Evolutionary conservation across 2,329 filamentous ascomycete genomes (phyloP).

Genomic region (Cladosporium sp.): DNA sequence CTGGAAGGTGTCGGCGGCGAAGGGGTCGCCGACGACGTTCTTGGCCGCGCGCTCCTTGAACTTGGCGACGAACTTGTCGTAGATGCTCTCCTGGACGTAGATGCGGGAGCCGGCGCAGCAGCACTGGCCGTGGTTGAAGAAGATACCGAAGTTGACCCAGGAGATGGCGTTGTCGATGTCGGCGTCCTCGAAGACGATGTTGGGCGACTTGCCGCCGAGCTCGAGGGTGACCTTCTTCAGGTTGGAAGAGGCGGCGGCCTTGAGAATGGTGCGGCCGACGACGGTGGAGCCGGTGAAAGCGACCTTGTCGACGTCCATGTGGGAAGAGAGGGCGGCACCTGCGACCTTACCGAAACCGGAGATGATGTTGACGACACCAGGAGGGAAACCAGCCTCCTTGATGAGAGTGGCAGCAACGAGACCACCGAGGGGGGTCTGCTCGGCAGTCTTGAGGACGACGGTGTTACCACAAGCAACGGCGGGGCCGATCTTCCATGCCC

Average conservation of each 20-base stretch:
- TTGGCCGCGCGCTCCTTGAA: constrained; percentile 70
- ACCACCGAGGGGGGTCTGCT: constrained; percentile 56
- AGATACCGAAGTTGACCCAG: constrained; percentile 63
- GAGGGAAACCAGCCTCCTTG: constrained; percentile 69
- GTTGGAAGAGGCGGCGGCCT: constrained; percentile 70
- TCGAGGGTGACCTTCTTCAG: constrained; percentile 77
- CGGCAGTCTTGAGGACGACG: constrained; percentile 56
- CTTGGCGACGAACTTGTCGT: constrained; percentile 75
- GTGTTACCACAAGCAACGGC: constrained; percentile 67
- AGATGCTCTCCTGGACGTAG: constrained; percentile 79
- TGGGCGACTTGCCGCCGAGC: constrained; percentile 74
- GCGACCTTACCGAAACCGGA: constrained; percentile 27
- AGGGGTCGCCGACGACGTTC: constrained; percentile 81
- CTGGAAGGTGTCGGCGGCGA: constrained; percentile 73
- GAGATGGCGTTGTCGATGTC: constrained; percentile 70
- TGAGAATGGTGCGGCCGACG: constrained; percentile 71
- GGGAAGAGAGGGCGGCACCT: constrained; percentile 61
- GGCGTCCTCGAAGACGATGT: constrained; percentile 73
- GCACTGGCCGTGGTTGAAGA: constrained; percentile 56
- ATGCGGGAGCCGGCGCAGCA: constrained; percentile 74
- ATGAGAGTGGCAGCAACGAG: constrained; percentile 30
- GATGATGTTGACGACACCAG: constrained; percentile 52
- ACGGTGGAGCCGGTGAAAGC: constrained; percentile 74
- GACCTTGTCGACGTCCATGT: constrained; percentile 79
- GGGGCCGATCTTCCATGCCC: constrained; percentile 74